phyloP scores from a whole-genome alignment of 192 early-diverging fungal genomes.

The Pilobolus umbonatus region DNA sequence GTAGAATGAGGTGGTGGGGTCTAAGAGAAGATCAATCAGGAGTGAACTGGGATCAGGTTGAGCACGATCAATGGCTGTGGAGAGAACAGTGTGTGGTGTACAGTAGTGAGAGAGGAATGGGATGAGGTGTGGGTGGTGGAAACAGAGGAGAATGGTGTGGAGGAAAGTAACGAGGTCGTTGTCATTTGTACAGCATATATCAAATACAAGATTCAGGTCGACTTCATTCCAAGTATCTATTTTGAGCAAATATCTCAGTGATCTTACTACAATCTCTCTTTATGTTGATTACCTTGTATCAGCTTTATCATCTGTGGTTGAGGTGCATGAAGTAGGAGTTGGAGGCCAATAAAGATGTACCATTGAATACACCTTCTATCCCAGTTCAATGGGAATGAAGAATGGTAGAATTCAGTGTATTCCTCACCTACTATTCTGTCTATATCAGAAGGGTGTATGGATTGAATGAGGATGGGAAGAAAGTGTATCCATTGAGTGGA shows the following conservation, averaged over 20 bases:
- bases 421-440: neutral
- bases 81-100: too few species aligned
- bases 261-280: too few species aligned
- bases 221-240: neutral
- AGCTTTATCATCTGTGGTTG: too few species aligned
- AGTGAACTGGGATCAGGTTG: neutral
- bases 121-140: neutral
- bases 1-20: neutral
- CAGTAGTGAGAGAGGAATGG: neutral
- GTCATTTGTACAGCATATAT: slow-evolving; percentile 24
- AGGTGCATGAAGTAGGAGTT: too few species aligned
- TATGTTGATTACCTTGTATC: too few species aligned
- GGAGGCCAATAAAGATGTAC: too few species aligned
- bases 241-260: neutral
- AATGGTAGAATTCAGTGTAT: slow-evolving; percentile 8
- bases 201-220: slow-evolving; percentile 6
- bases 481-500: too few species aligned
- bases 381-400: too few species aligned
- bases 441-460: too few species aligned
- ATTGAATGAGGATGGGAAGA: too few species aligned
- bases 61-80: neutral
- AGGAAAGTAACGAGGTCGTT: neutral
- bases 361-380: too few species aligned
- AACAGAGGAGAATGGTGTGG: neutral
- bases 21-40: neutral